Evolutionary conservation across 1,284 basidiomycete genomes (phyloP), one percentile per base, ranked within the genome.

Genomic region (Ceratobasidium sp.): DNA sequence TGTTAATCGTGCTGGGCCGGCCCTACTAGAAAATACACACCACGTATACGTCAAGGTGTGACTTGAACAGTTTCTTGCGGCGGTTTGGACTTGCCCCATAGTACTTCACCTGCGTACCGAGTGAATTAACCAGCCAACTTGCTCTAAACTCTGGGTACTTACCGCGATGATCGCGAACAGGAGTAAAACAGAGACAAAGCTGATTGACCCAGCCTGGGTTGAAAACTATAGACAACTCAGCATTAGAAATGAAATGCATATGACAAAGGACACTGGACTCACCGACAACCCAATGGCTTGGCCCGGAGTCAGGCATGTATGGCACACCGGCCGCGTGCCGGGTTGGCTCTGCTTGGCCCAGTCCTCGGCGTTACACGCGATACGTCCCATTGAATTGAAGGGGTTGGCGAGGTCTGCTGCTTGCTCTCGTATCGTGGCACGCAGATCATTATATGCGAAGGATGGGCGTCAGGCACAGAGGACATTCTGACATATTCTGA

Each of bases 1-100:
- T 6, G 40, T 70, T 44, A 70, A 57, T n/a, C 17, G 22, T 29
- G 29, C 5, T 1, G 19, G 22, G 43, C 7, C 4, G 49, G 29
- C 57, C 15, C 17, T 56, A 57, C 46, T 37, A 8, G n/a, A 59
- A 7, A 3, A 43, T 8, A 64, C 61, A 19, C 25, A 74, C 71
- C 71, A 78, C 77, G 37, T 64, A 78, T 13, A 67, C 66, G 51
- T 78, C 76, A 13, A 78, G 67, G 54, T 78, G 43, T 2, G 76
- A 74, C 0, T 65, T 52, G 32, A 78, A 69, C 29, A 66, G 19
- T 32, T 22, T 25, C 1, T 43, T 57, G 32, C 49, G 52, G 7
- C 37, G 62, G 17, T 22, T 52, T 1, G 76, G 62, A 34, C 49
- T 74, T 17, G 29, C 32, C 2, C 15, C 29, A 0, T 22, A 13